Conservation (phyloP, 2,329 filamentous ascomycete species). For the Helminthosporium solani region DNA sequence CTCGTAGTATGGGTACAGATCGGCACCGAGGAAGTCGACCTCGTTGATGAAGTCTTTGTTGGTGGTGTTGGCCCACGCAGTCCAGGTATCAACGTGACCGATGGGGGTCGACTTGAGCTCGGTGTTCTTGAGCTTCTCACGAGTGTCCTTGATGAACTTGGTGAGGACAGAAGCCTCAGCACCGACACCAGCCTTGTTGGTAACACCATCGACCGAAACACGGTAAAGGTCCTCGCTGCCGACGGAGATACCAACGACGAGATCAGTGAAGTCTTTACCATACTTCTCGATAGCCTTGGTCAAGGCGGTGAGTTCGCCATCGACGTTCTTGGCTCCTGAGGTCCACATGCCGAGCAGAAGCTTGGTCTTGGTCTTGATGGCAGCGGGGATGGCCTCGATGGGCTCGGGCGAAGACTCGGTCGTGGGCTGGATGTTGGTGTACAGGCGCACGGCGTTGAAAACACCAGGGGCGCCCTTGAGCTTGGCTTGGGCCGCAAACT, state of each 20-base stretch:
- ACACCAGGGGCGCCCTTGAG: conserved; percentile 63
- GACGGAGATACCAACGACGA: conserved; percentile 40
- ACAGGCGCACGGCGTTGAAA: conserved; percentile 69
- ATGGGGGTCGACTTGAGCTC: conserved; percentile 54
- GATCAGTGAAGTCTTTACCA: conserved; percentile 53
- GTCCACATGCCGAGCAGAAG: conserved; percentile 43
- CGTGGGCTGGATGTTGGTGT: conserved; percentile 70
- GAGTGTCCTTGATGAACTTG: conserved; percentile 53
- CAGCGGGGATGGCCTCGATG: conserved; percentile 53
- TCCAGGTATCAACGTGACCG: conserved; percentile 44
- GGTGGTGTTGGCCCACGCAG: conserved; percentile 36
- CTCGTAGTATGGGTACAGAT: conserved; percentile 44
- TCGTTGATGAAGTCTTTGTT: conserved; percentile 40
- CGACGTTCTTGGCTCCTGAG: conserved; percentile 55
- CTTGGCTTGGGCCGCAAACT: conserved; percentile 65
- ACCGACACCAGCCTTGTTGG: conserved; percentile 63
- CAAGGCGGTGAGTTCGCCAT: conserved; percentile 38
- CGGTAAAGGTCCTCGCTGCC: conserved; percentile 63
- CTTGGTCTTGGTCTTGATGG: conserved; percentile 37
- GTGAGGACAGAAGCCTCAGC: conserved; percentile 62
- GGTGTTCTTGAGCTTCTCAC: conserved; percentile 60
- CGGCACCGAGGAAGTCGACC: conserved; percentile 40
- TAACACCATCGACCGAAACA: conserved; percentile 64
- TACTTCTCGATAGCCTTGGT: conserved; percentile 33
- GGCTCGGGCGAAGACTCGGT: conserved; percentile 57